A percentile compares a stretch with the other conserved stretches of the same genome.
Conservation (phyloP, 306 rosid species). For the Oxytropis ochrocephala region DNA sequence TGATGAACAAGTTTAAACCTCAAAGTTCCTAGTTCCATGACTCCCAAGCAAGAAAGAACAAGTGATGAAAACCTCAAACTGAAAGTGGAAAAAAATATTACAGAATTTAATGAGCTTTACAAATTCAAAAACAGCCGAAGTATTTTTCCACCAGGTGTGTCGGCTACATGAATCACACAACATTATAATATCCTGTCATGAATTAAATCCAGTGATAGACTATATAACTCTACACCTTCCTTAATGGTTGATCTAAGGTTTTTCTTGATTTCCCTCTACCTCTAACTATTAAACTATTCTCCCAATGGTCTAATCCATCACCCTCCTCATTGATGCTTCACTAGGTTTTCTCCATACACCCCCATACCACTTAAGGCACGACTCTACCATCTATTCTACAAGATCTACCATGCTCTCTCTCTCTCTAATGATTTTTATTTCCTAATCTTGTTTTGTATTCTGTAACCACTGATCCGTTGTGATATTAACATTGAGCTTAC, state of each 20-base stretch:
- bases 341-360: neutral
- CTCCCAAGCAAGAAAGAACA: neutral
- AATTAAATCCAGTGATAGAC: neutral
- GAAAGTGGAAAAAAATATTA: neutral
- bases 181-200: neutral
- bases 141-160: neutral
- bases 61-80: neutral
- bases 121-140: neutral
- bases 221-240: neutral
- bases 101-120: neutral
- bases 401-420: neutral
- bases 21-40: neutral
- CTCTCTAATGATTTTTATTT: neutral
- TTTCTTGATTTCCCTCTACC: neutral
- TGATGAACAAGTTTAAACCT: conserved; percentile 1
- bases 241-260: neutral
- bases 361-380: neutral
- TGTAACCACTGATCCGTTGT: neutral
- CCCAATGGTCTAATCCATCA: neutral
- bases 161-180: neutral
- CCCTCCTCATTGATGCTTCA: neutral
- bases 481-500: neutral
- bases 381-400: neutral
- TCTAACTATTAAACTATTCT: neutral
- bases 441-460: neutral